Base-by-base conservation (phyloP, 225 moss, liverwort and hornwort genomes). In the Takakia lepidozioides region DNA sequence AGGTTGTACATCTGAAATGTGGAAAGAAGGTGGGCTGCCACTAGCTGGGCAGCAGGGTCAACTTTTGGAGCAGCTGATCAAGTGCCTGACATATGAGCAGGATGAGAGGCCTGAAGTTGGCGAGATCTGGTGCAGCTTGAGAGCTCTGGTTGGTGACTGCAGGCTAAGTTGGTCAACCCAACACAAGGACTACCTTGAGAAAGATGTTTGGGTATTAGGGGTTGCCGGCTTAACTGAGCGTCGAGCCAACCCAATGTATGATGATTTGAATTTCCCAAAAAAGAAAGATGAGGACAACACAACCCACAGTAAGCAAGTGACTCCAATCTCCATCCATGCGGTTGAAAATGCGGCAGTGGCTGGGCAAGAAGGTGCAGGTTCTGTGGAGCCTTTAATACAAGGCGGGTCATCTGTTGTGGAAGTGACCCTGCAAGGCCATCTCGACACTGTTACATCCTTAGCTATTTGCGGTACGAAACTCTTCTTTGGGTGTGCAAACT, bases 381-480 rank as follows among this genome's bases (percentile, higher is more conserved):
- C 52, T 41, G 28, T 62, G 42, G 56, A 66, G 57, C 55, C 73
- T 34, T 62, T 66, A 52, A 63, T 46, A 25, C 52, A 59, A 62
- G 24, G 57, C 2, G 46, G 30, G 29, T 48, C 55, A 43, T 64
- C 58, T 44, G 30, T 45, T 25, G 29, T 43, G 40, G 62, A 63
- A 60, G 46, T 52, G 60, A 78, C 70, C 37, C 67, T 90, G 23
- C 66, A 69, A 57, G 90, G 89, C 45, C 95, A 98, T 51, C 41
- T 48, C 10, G 93, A 87, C 55, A 67, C 72, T 6, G 80, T 95
- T 16, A 84, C 93, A 37, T 76, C 80, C 32, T 55, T 90, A 51
- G 62, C 56, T 47, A 47, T 81, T 59, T 77, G 50, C 52, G 86
- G 90, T 90, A 78, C 26, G 56, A 11, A 2, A 48, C 14, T 10